A percentile compares a stretch with the other conserved stretches of the same genome.
Conservation (phyloP, 805 yeast genomes). For the Lipomyces japonicus region DNA sequence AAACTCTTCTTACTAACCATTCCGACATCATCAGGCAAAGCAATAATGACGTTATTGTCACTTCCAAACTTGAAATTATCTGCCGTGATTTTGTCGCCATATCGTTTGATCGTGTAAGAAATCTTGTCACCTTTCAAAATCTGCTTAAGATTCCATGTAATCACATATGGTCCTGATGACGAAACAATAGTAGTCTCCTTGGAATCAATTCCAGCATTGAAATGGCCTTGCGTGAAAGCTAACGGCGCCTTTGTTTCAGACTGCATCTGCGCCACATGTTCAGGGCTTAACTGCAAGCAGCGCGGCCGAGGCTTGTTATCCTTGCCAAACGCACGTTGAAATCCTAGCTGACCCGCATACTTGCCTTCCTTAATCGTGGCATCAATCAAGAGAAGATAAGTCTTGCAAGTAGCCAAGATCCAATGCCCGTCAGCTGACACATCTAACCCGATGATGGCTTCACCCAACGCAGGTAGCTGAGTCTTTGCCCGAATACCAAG, state of each 20-base stretch:
- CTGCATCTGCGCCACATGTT: slow-evolving; percentile 62
- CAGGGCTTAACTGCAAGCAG: slow-evolving; percentile 64
- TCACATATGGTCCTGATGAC: slow-evolving; percentile 75
- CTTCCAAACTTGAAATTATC: slow-evolving; percentile 77
- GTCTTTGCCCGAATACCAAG: slow-evolving; percentile 76
- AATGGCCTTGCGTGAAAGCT: slow-evolving; percentile 67
- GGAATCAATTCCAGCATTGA: slow-evolving; percentile 64
- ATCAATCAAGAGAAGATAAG: slow-evolving; percentile 68
- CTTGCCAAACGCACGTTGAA: slow-evolving; percentile 58
- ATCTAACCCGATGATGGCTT: slow-evolving; percentile 62
- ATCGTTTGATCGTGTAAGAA: slow-evolving; percentile 62
- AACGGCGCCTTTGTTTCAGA: slow-evolving; percentile 48
- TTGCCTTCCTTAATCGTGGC: slow-evolving; percentile 58
- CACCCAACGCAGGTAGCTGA: slow-evolving; percentile 77
- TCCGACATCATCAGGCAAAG: slow-evolving; percentile 68
- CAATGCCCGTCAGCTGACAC: slow-evolving; percentile 77
- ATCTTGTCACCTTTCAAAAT: slow-evolving; percentile 51
- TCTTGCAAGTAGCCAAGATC: slow-evolving; percentile 74
- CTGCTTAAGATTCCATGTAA: slow-evolving; percentile 71
- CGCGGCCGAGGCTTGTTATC: slow-evolving; percentile 66
- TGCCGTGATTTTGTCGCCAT: slow-evolving; percentile 57
- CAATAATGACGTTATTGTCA: slow-evolving; percentile 65
- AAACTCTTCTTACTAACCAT: slow-evolving; percentile 61
- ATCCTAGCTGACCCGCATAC: slow-evolving; percentile 60
- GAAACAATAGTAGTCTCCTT: slow-evolving; percentile 71